Percentiles rank a stretch among this genome's conserved stretches.
Conservation (phyloP, 495 filamentous ascomycete species). For the Acidomyces sp. region DNA sequence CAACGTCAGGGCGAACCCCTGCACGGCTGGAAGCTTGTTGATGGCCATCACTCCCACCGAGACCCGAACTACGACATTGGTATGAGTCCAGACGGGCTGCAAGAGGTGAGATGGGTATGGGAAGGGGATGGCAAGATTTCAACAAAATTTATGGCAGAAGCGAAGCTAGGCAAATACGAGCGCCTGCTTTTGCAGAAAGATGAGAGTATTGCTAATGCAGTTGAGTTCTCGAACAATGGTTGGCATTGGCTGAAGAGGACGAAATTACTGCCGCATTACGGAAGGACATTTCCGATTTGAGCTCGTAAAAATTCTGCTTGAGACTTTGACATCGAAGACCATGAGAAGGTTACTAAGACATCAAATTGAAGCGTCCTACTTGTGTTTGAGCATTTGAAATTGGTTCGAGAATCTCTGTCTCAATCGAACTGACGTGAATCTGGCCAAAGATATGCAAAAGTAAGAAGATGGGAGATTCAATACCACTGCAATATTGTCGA, state of each 20-base stretch:
- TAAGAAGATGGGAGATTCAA: no score
- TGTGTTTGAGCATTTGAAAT: no score
- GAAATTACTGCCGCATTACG: no score
- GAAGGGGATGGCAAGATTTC: background rate
- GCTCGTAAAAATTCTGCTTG: no score
- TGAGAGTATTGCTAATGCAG: constrained; percentile 5
- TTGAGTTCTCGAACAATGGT: constrained; percentile 10
- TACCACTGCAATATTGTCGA: no score
- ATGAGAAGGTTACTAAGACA: no score
- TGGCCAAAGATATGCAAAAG: no score
- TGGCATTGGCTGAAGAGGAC: constrained; percentile 8
- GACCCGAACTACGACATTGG: constrained; percentile 8
- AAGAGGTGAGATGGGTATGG: constrained; percentile 11
- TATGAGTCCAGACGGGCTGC: constrained; percentile 1
- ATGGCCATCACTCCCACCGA: constrained; percentile 4
- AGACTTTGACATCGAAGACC: no score
- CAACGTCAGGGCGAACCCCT: constrained; percentile 8
- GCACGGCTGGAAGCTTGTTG: constrained; percentile 11
- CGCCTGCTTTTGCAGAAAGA: constrained; percentile 8
- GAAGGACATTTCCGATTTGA: no score
- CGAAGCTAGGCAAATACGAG: constrained; percentile 14
- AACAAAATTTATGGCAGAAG: constrained; percentile 7
- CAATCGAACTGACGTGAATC: no score
- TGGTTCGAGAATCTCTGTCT: no score
- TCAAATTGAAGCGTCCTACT: no score